A percentile compares a stretch with the other conserved stretches of the same genome.
These are phyloP conservation scores for Cucurbita maxima DNA, from an alignment of 306 rosid genomes.

Conservation along the genomic window DNA sequence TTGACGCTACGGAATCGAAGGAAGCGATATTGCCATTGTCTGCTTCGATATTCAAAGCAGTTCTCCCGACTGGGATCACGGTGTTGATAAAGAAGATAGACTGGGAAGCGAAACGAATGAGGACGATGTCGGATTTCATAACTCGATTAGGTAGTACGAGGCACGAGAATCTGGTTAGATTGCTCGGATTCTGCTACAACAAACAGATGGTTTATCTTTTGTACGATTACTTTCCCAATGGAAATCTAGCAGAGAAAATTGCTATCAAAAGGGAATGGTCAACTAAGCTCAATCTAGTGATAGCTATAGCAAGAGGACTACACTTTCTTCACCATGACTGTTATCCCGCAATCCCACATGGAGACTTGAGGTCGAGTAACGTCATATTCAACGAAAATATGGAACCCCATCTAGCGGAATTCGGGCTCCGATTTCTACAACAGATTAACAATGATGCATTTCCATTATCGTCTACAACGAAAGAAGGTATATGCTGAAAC, in stretches of 20 bases:
- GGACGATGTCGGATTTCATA: slow-evolving; percentile 33
- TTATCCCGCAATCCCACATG: slow-evolving; percentile 71
- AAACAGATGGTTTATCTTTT: slow-evolving; percentile 58
- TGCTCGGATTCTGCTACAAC: slow-evolving; percentile 66
- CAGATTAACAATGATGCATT: slow-evolving; percentile 33
- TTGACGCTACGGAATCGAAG: slow-evolving; percentile 31
- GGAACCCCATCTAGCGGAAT: slow-evolving; percentile 80
- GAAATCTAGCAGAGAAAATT: slow-evolving; percentile 61
- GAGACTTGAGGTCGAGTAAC: slow-evolving; percentile 65
- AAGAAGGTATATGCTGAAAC: slow-evolving; percentile 36
- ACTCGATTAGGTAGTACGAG: slow-evolving; percentile 52
- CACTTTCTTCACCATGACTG: slow-evolving; percentile 84
- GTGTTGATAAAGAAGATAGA: slow-evolving; percentile 69
- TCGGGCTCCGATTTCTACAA: slow-evolving; percentile 50
- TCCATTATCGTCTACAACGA: slow-evolving; percentile 19
- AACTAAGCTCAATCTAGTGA: slow-evolving; percentile 45
- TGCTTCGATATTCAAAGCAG: slow-evolving; percentile 38
- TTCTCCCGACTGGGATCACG: slow-evolving; percentile 85
- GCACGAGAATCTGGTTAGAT: slow-evolving; percentile 51
- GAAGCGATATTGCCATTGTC: slow-evolving; percentile 27
- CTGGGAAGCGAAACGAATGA: slow-evolving; percentile 38
- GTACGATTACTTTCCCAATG: slow-evolving; percentile 69
- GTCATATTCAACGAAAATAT: slow-evolving; percentile 74
- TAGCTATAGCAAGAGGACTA: slow-evolving; percentile 66
- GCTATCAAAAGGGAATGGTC: slow-evolving; percentile 51